A percentile compares a stretch with the other conserved stretches of the same genome.
These are phyloP conservation scores for Mycosphaerella sp. DNA, from an alignment of 2,329 filamentous ascomycete genomes.

Conservation along the genomic window DNA sequence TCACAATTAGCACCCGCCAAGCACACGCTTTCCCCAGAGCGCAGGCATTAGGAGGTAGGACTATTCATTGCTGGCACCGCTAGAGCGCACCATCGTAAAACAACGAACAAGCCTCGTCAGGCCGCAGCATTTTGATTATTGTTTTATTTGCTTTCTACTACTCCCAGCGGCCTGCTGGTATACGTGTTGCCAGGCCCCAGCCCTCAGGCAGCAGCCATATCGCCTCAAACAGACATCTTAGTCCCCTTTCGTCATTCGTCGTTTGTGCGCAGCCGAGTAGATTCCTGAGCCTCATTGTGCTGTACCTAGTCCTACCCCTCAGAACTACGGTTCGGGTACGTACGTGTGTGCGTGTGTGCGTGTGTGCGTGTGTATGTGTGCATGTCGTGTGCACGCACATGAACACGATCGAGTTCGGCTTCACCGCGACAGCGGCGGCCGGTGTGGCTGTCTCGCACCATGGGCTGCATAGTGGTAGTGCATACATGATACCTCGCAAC, in stretches of 20 bases:
- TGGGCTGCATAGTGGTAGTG: neutral
- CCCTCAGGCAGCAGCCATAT: neutral
- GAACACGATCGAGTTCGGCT: neutral
- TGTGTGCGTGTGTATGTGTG: no score
- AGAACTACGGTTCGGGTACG: no score
- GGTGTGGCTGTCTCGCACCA: neutral
- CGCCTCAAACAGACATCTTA: no score
- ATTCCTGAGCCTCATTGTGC: no score
- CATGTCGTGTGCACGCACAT: neutral
- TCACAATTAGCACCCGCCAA: neutral
- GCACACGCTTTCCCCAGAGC: neutral
- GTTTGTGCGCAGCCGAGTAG: no score
- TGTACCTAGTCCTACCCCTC: no score
- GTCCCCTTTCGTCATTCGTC: no score
- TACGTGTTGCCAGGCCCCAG: neutral
- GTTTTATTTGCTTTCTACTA: neutral
- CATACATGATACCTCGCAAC: no score
- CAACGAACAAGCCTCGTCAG: constrained; percentile 4
- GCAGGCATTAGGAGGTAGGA: neutral
- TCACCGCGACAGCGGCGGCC: neutral
- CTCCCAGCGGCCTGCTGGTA: no score
- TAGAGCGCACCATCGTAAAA: neutral
- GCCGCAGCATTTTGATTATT: constrained; percentile 2
- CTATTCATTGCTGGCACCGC: neutral
- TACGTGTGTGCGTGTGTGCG: no score